Evolutionary conservation across 768 basidiomycete genomes (phyloP), one percentile per base, ranked within the genome.

Genomic region (Suillus discolor): DNA sequence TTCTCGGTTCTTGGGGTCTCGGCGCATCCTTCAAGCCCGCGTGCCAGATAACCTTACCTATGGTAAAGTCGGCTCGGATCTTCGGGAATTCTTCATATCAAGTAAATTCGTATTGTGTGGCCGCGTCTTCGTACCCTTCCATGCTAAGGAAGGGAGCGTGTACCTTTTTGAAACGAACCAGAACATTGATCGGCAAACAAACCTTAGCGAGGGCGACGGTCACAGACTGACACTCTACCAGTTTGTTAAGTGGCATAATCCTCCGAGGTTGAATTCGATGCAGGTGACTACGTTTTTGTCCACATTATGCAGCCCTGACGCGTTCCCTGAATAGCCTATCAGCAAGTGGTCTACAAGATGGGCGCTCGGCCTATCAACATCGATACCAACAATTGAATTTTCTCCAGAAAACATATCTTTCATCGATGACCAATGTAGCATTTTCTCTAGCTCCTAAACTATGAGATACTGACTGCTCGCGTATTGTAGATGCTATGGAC

Each of bases 201-300:
- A 68, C 23, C 1, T 1, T 0, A 75, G 64, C 59, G 81, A 79
- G 51, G 87, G 87, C 0, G 91, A 93, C 64, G 67, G 81, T 0
- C 67, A 71, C 11, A 81, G 89, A 0, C 68, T 78, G 0, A 77
- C 87, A 0, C 78, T 89, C 16, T 72, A 75, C 0, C 76, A 80
- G 0, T 86, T 93, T 51, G 70, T 90, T 0, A 70, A 80, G 1
- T 91, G 89, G 86, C 87, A 91, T 53, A 93, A 93, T 65, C 87
- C 89, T 0, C 67, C 87, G 0, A 60, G 67, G 0, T 63, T 78
- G 4, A 93, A 93, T 70, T 71, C 60, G 8, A 68, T 80, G 0
- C 92, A 93, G 83, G 92, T 91, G 68, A 66, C 82, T 61, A 25
- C 3, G 34, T 36, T 59, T 41, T 16, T 15, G 34, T n/a, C 4